Percentiles rank a stretch among this genome's conserved stretches.
These are phyloP conservation scores for Parascedosporium putredinis DNA, from an alignment of 2,329 filamentous ascomycete genomes.

Conservation along the genomic window DNA sequence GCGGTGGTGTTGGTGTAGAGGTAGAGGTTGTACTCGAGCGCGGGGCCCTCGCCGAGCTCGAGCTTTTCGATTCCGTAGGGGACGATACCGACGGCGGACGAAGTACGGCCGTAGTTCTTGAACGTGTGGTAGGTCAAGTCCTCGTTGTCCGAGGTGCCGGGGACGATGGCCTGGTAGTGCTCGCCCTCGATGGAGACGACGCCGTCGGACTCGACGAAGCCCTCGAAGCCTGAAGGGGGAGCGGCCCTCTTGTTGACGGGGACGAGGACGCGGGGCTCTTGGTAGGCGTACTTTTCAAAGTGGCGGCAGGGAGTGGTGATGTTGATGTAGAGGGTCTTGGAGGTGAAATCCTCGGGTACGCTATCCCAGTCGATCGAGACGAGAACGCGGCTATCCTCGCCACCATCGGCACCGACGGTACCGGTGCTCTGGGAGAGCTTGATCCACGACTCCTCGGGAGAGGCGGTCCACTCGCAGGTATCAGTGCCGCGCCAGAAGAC, in stretches of 20 bases:
- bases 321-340: conserved; percentile 39
- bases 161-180: conserved; percentile 35
- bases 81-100: conserved; percentile 45
- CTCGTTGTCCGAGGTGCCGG: conserved; percentile 15
- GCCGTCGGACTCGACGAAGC: conserved; percentile 54
- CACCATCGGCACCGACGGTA: conserved; percentile 30
- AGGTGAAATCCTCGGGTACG: conserved; percentile 39
- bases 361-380: conserved; percentile 24
- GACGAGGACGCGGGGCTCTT: conserved; percentile 37
- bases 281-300: conserved; percentile 30
- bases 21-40: conserved; percentile 51
- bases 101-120: conserved; percentile 44
- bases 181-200: conserved; percentile 44
- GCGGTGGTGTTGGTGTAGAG: conserved; percentile 41
- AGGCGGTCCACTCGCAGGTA: conserved; percentile 41
- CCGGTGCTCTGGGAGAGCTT: conserved; percentile 39
- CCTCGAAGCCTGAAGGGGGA: conserved; percentile 39
- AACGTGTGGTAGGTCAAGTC: conserved; percentile 40
- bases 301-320: conserved; percentile 35
- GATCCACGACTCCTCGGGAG: conserved; percentile 37
- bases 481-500: conserved; percentile 49
- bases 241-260: conserved; percentile 40
- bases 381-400: conserved; percentile 12
- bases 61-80: conserved; percentile 41
- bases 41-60: conserved; percentile 36